Conservation (phyloP, 352 stramenopile species). For the Saprolegnia diclina region DNA sequence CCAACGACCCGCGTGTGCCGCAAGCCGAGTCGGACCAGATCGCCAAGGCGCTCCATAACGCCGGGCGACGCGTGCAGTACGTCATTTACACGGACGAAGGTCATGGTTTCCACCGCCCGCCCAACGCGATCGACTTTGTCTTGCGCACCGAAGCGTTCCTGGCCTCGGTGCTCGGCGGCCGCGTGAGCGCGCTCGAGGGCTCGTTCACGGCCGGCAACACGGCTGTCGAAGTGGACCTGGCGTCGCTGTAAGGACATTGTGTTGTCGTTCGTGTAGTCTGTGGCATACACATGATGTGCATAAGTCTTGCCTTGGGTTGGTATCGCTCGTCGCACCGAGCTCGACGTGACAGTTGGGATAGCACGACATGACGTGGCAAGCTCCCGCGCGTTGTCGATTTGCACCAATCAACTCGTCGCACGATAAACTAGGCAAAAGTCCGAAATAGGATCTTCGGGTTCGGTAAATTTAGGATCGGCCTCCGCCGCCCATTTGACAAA, state of each 20-base stretch:
- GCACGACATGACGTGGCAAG: too few relatives aligned
- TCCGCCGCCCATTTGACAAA: background rate
- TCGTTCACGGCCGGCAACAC: conserved; percentile 32
- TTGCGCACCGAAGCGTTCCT: conserved; percentile 38
- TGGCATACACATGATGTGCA: too few relatives aligned
- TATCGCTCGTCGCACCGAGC: too few relatives aligned
- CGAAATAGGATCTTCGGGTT: too few relatives aligned
- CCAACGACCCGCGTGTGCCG: conserved; percentile 75
- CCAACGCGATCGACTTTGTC: conserved; percentile 68
- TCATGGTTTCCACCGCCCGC: conserved; percentile 58
- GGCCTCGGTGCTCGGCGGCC: conserved; percentile 35
- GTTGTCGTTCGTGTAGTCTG: too few relatives aligned
- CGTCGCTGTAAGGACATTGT: conserved; percentile 27
- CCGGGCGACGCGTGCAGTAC: conserved; percentile 72
- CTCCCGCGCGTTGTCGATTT: too few relatives aligned
- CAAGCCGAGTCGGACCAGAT: conserved; percentile 67
- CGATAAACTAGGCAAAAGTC: too few relatives aligned
- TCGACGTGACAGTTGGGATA: too few relatives aligned
- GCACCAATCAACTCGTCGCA: too few relatives aligned
- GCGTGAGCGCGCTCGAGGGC: conserved; percentile 28
- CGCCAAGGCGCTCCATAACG: conserved; percentile 54
- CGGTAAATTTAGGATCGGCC: background rate
- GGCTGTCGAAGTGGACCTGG: conserved; percentile 35
- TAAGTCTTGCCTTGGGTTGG: too few relatives aligned
- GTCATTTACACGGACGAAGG: conserved; percentile 77